Evolutionary conservation across 192 early-diverging fungal species (phyloP), one percentile per base, ranked within the genome.

Genomic region (Rhizoclosmatium globosum): DNA sequence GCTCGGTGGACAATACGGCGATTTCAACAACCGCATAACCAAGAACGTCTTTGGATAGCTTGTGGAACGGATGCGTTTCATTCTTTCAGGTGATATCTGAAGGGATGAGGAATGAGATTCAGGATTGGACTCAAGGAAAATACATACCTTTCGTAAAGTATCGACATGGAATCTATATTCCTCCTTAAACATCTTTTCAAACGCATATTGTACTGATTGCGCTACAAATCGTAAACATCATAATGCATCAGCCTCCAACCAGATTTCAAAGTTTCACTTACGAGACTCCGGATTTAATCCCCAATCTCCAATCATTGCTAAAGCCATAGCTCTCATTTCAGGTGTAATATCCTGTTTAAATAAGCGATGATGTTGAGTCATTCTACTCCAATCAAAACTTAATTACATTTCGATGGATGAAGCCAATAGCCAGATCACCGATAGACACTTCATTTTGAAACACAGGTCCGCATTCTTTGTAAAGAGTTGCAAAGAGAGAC

Each of bases 261-360:
- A 62, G 21, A 62, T 6, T 31, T 4, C 17, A 62, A n/a, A n/a
- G n/a, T n/a, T n/a, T n/a, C 17, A 62, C 60, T 4, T 6, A 62
- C 60, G 60, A 23, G n/a, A 62, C 4, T 17, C 6, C 6, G 60
- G 31, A 31, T 6, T 21, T 13, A 62, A 23, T 31, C n/a, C 60
- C 60, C 60, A 62, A 4, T 17, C 60, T 4, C 7, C 60, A 62
- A 62, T 62, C 60, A 62, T 62, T 62, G 4, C 60, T 4, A 62
- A 38, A 6, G n/a, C 4, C 4, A 13, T 4, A 31, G 7, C 60
- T 4, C 60, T 4, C 60, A 38, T 4, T 23, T 62, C 60, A 17
- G 60, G 60, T 4, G 31, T 17, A 62, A 62, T 62, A 62, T 62
- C 60, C 60, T 62, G 21, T 62, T 62, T 62, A 31, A 21, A 17